Conservation (phyloP, 352 stramenopile species). For the Phytophthora capsici region DNA sequence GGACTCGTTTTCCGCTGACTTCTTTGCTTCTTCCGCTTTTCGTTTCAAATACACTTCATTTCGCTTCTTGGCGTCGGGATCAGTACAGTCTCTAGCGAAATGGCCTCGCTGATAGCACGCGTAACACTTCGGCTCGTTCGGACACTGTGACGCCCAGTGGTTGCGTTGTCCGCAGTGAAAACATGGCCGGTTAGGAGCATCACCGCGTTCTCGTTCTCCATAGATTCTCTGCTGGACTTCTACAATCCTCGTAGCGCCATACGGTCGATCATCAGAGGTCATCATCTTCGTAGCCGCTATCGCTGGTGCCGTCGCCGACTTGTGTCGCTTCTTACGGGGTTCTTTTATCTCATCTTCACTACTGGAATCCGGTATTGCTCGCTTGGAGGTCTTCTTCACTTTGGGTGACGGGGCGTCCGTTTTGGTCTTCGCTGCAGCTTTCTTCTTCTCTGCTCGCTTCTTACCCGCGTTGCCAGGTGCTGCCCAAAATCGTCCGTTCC, state of each 20-base stretch:
- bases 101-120: not conserved
- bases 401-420: no score
- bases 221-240: no score
- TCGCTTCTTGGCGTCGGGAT: not conserved
- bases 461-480: no score
- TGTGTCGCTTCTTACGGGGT: not conserved
- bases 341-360: not conserved
- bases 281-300: not conserved
- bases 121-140: no score
- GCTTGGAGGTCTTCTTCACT: no score
- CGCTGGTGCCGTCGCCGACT: not conserved
- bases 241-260: no score
- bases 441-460: no score
- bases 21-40: not conserved
- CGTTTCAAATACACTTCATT: not conserved
- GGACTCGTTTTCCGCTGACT: not conserved
- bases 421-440: not conserved
- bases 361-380: not conserved
- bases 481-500: no score
- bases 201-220: no score
- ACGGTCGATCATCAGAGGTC: not conserved
- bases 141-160: no score
- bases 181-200: no score
- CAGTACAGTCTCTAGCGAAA: constrained; percentile 2
- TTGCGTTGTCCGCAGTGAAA: no score